These are phyloP conservation scores for Rauvolfia tetraphylla DNA, from an alignment of 257 asterid genomes.

Conservation along the genomic window DNA sequence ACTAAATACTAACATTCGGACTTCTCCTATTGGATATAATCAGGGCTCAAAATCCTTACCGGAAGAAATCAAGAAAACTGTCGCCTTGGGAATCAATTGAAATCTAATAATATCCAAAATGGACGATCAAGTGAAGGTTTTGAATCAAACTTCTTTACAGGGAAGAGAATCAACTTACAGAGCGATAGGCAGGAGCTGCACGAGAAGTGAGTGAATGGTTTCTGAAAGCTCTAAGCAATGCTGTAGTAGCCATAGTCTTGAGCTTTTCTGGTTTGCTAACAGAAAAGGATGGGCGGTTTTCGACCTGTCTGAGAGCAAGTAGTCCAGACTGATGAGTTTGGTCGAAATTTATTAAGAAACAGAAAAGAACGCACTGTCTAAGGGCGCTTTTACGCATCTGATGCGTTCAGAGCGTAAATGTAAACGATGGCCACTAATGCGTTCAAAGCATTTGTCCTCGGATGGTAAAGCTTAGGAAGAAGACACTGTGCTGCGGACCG, in stretches of 20 bases:
- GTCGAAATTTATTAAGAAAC: too few relatives aligned
- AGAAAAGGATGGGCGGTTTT: neutral
- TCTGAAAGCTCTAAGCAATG: conserved; percentile 48
- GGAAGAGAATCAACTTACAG: conserved; percentile 35
- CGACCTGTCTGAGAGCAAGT: too few relatives aligned
- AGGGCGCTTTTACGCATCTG: too few relatives aligned
- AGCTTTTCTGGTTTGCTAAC: neutral
- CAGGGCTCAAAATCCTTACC: neutral
- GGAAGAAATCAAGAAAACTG: neutral
- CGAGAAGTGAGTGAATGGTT: conserved; percentile 31
- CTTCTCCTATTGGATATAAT: neutral
- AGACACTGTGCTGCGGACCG: conserved; percentile 6
- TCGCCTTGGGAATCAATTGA: neutral
- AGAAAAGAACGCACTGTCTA: too few relatives aligned
- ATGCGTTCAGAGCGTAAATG: too few relatives aligned
- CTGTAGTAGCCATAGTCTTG: conserved; percentile 39
- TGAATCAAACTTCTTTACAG: neutral
- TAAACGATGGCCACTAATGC: too few relatives aligned
- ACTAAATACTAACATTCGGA: too few relatives aligned
- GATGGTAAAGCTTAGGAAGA: neutral
- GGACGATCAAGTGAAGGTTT: neutral
- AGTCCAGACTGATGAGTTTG: too few relatives aligned
- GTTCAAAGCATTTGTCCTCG: too few relatives aligned
- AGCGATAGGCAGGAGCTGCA: conserved; percentile 33
- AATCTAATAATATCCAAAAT: neutral